Evolutionary conservation across 306 rosid species (phyloP).

Genomic region (Styphnolobium japonicum): DNA sequence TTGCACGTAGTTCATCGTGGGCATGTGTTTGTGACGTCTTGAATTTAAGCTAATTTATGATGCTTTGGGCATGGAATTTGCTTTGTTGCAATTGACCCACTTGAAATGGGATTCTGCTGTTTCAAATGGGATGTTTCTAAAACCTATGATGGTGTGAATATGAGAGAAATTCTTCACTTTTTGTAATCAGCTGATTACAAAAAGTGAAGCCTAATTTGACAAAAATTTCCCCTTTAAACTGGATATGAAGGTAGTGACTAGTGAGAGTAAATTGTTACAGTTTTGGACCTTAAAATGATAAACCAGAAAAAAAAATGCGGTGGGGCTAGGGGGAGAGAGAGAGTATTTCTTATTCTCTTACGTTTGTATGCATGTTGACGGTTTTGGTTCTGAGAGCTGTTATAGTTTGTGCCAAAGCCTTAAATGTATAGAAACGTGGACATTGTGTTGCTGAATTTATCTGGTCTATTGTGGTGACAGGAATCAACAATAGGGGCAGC

Average conservation of each 20-base stretch:
- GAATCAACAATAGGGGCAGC: slow-evolving; percentile 72
- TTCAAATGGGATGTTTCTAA: slow-evolving; percentile 6
- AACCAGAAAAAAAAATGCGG: background rate
- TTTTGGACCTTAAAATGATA: background rate
- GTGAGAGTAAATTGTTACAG: background rate
- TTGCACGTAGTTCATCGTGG: background rate
- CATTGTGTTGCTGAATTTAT: slow-evolving; percentile 22
- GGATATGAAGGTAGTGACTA: background rate
- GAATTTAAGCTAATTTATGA: slow-evolving; percentile 20
- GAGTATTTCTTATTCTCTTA: background rate
- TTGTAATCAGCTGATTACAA: background rate
- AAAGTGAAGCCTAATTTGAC: background rate
- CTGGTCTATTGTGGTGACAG: slow-evolving; percentile 29
- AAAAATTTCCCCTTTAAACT: background rate
- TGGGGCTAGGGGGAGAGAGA: background rate
- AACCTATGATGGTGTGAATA: background rate
- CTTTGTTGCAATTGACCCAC: background rate
- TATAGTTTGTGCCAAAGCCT: slow-evolving; percentile 17
- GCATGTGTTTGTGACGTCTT: background rate
- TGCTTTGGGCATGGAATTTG: background rate
- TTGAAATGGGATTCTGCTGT: background rate
- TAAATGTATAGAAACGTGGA: background rate
- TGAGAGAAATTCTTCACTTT: background rate
- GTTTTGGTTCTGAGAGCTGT: slow-evolving; percentile 11
- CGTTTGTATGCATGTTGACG: background rate